These are phyloP conservation scores for Fusarium bulbicola DNA, from an alignment of 2,329 filamentous ascomycete genomes.

Conservation along the genomic window DNA sequence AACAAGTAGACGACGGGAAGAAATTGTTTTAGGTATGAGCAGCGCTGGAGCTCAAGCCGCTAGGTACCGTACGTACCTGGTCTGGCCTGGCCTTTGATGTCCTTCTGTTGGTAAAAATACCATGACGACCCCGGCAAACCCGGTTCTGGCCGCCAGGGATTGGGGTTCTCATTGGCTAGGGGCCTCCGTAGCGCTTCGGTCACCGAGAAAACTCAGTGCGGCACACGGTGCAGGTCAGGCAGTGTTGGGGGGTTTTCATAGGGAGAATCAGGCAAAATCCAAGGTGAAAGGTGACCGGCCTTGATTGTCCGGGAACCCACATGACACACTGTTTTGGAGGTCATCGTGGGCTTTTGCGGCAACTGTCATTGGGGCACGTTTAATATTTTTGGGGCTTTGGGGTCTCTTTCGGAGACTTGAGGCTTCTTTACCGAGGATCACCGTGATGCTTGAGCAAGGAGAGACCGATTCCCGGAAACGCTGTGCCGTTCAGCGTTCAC, in stretches of 20 bases:
- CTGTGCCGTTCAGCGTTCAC: constrained; percentile 18
- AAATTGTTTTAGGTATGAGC: constrained; percentile 33
- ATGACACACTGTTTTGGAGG: constrained; percentile 38
- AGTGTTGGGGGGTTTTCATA: constrained; percentile 20
- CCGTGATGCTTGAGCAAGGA: constrained; percentile 18
- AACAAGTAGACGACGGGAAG: constrained; percentile 32
- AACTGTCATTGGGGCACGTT: constrained; percentile 29
- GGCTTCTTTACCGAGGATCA: constrained; percentile 37
- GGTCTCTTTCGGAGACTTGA: constrained; percentile 28
- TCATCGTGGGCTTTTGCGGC: constrained; percentile 26
- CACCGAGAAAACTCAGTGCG: constrained; percentile 33
- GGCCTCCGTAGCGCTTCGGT: constrained; percentile 26
- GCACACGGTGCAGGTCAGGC: constrained; percentile 33
- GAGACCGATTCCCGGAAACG: constrained; percentile 22
- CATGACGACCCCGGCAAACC: constrained; percentile 44
- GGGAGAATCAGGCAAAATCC: constrained; percentile 3
- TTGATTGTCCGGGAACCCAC: constrained; percentile 25
- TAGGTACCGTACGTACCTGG: constrained; percentile 18
- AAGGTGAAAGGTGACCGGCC: constrained; percentile 24
- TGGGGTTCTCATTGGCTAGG: constrained; percentile 32
- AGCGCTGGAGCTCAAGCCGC: constrained; percentile 33
- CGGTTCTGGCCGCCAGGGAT: constrained; percentile 40
- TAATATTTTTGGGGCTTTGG: constrained; percentile 31
- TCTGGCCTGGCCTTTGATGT: constrained; percentile 39
- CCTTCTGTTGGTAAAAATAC: constrained; percentile 40